Percentiles rank a stretch among this genome's conserved stretches.
These are phyloP conservation scores for Tolypocladium tundrense DNA, from an alignment of 2,329 filamentous ascomycete species.

Conservation along the genomic window DNA sequence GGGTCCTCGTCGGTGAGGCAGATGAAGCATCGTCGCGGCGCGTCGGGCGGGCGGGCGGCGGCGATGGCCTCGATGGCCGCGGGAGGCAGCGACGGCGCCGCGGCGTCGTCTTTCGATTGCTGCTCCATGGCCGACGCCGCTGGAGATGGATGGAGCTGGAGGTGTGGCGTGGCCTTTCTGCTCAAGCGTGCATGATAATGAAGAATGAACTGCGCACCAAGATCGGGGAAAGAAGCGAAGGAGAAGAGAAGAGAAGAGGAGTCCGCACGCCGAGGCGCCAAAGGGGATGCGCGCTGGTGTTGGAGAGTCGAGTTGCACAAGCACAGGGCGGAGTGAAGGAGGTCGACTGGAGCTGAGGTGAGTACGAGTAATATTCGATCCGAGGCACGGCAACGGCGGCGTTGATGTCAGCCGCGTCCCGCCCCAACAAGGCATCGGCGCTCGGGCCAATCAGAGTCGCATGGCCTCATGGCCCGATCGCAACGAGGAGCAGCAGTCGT, in stretches of 20 bases:
- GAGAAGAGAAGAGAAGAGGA: neutral
- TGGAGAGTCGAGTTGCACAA: neutral
- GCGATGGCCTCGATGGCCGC: slow-evolving; percentile 7
- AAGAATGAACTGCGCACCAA: neutral
- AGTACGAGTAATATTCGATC: neutral
- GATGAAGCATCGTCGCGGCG: slow-evolving; percentile 47
- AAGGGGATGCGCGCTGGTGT: neutral
- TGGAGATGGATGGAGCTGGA: neutral
- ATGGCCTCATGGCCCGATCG: neutral
- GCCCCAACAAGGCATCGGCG: neutral
- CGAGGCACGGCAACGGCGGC: neutral
- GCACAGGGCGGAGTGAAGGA: neutral
- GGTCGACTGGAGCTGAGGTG: neutral
- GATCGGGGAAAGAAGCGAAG: neutral
- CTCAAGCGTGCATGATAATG: neutral
- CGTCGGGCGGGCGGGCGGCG: slow-evolving; percentile 11
- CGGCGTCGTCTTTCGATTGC: neutral
- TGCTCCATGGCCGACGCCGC: neutral
- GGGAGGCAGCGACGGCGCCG: slow-evolving; percentile 4
- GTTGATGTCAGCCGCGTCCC: neutral
- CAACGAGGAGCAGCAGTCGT: no score
- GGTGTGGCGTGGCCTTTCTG: neutral
- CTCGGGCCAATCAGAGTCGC: neutral
- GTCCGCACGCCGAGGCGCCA: neutral
- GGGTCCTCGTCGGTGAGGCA: slow-evolving; percentile 49